These are phyloP conservation scores for Incumbomyces delicatus DNA, from an alignment of 2,329 filamentous ascomycete genomes.

Conservation along the genomic window DNA sequence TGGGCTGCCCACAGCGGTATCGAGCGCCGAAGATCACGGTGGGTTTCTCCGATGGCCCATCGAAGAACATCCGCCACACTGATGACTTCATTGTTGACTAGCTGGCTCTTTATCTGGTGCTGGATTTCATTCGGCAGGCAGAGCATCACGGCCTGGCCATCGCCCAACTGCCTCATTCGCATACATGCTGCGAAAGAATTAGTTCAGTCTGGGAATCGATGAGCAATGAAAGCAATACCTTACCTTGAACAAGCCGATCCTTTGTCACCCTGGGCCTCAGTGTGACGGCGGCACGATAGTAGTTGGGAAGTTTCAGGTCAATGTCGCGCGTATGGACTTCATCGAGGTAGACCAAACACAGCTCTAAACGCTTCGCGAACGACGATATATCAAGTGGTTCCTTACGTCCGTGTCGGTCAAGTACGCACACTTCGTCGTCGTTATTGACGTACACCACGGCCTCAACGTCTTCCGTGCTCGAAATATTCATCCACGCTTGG, in stretches of 20 bases:
- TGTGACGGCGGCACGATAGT: conserved; percentile 57
- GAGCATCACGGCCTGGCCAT: no score
- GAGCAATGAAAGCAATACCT: conserved; percentile 11
- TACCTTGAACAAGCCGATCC: conserved; percentile 59
- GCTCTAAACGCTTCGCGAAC: conserved; percentile 29
- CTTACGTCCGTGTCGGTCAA: conserved; percentile 21
- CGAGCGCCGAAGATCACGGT: no score
- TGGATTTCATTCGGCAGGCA: no score
- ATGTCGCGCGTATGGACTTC: conserved; percentile 62
- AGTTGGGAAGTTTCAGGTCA: conserved; percentile 51
- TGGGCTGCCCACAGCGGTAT: no score
- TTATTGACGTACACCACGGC: conserved; percentile 48
- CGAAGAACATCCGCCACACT: no score
- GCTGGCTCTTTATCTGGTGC: no score
- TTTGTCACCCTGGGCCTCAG: conserved; percentile 57
- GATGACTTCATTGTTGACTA: no score
- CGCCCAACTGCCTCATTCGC: no score
- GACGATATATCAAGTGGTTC: conserved; percentile 43
- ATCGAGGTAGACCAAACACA: conserved; percentile 59
- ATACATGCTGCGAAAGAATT: no score
- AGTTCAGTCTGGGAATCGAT: not conserved
- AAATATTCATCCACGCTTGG: conserved; percentile 40
- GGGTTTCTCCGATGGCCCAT: no score
- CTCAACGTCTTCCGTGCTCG: conserved; percentile 23
- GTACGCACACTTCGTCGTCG: conserved; percentile 23